Conservation (phyloP, 2,329 filamentous ascomycete species). For the Colletotrichum caudatum region DNA sequence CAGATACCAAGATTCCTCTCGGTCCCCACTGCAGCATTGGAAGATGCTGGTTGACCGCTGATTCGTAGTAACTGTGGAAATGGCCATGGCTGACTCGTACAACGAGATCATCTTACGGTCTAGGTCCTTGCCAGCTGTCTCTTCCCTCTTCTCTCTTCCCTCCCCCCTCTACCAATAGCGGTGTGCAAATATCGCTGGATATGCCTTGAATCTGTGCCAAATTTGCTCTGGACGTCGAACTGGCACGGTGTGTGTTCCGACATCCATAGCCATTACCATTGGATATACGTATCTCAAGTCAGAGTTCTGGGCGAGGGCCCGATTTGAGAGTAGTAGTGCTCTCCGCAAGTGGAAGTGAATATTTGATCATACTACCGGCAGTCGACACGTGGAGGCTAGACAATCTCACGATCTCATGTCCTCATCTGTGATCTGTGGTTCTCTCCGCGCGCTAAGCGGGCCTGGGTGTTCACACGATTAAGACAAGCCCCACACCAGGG, state of each 20-base stretch:
- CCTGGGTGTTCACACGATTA: no score
- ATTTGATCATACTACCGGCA: not conserved
- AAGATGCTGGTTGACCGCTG: not conserved
- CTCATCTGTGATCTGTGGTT: no score
- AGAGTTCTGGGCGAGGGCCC: not conserved
- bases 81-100: not conserved
- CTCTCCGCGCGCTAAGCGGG: no score
- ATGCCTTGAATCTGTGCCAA: not conserved
- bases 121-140: not conserved
- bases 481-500: no score
- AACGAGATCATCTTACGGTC: not conserved
- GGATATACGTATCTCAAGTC: not conserved
- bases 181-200: not conserved
- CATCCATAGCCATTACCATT: no score
- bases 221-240: not conserved
- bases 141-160: not conserved
- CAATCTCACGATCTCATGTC: no score
- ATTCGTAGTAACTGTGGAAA: fast-evolving
- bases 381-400: not conserved
- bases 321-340: not conserved
- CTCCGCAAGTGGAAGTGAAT: no score
- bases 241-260: not conserved
- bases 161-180: not conserved
- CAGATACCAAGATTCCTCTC: not conserved
- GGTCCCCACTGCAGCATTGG: not conserved